Percentiles rank a stretch among this genome's conserved stretches.
phyloP scores from a whole-genome alignment of 352 stramenopile genomes.

The Pythium angustatum region DNA sequence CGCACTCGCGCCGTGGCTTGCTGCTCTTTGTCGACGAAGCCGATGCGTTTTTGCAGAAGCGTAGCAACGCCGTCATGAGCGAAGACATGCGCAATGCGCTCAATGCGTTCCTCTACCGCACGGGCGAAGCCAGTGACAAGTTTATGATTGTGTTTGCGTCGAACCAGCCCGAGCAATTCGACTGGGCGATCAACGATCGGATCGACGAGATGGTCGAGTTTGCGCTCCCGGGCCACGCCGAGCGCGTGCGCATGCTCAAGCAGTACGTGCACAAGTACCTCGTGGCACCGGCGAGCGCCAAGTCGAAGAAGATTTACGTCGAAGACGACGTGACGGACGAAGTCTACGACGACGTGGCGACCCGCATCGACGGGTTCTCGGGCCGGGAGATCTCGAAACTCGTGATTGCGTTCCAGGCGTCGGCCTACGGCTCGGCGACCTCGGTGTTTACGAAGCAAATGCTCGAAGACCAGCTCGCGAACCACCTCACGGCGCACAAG shows the following conservation, averaged over 20 bases:
- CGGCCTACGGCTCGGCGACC: conserved; percentile 95
- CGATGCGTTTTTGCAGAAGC: conserved; percentile 98
- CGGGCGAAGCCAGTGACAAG: conserved; percentile 96
- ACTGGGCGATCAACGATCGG: conserved; percentile 99
- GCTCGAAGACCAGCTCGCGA: conserved; percentile 93
- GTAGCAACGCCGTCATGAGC: conserved; percentile 91
- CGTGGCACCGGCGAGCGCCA: conserved; percentile 79
- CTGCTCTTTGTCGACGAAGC: conserved; percentile 99
- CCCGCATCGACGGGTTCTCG: conserved; percentile 96
- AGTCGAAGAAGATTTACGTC: conserved; percentile 89
- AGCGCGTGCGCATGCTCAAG: conserved; percentile 97
- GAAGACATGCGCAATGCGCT: conserved; percentile 99
- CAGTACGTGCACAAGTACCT: conserved; percentile 99
- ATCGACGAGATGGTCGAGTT: conserved; percentile 99
- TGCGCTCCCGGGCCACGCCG: conserved; percentile 90
- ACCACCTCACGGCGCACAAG: conserved; percentile 92
- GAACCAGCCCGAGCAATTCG: conserved; percentile 99
- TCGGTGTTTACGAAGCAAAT: conserved; percentile 93
- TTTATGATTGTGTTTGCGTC: conserved; percentile 99
- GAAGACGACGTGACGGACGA: conserved; percentile 91
- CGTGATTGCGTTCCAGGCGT: conserved; percentile 98
- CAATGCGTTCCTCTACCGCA: conserved; percentile 99
- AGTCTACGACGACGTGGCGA: conserved; percentile 92
- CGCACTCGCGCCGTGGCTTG: conserved; percentile 93
- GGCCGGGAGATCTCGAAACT: conserved; percentile 99